Evolutionary conservation across 768 basidiomycete genomes (phyloP).

Genomic region (Hygrocybe punicea): DNA sequence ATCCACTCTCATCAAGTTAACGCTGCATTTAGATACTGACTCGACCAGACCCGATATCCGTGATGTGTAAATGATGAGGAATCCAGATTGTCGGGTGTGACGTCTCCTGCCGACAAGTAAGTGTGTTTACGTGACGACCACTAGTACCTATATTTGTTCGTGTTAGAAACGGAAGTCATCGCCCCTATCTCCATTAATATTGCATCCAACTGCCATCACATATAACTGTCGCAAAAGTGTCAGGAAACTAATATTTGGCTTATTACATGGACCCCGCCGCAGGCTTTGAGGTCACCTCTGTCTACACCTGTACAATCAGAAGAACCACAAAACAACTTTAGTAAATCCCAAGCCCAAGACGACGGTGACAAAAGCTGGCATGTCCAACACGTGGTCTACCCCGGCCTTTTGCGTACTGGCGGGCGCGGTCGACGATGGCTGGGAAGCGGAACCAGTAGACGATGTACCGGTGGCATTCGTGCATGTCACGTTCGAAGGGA

Average conservation of each 20-base stretch:
- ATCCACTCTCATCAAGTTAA: too few relatives aligned
- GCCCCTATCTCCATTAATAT: not conserved
- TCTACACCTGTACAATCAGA: too few relatives aligned
- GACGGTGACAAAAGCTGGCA: not conserved
- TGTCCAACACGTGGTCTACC: not conserved
- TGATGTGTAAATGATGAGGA: too few relatives aligned
- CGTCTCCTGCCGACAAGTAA: not conserved
- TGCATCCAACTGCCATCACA: not conserved
- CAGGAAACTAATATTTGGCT: not conserved
- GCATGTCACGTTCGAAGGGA: slow-evolving; percentile 45
- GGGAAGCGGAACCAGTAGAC: slow-evolving; percentile 11
- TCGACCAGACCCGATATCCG: too few relatives aligned
- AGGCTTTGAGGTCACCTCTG: too few relatives aligned
- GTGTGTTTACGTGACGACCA: not conserved
- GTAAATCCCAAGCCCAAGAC: slow-evolving; percentile 15
- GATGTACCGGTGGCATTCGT: slow-evolving; percentile 31
- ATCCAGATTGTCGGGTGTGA: not conserved
- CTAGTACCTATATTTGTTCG: not conserved
- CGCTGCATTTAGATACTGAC: too few relatives aligned
- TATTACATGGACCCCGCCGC: not conserved
- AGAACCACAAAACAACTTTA: slow-evolving; percentile 9
- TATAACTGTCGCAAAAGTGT: not conserved
- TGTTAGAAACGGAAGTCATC: not conserved
- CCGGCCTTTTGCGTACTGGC: not conserved
- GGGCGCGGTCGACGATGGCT: slow-evolving; percentile 12